phyloP scores from a whole-genome alignment of 257 asterid species.

The Nicotiana otophora region DNA sequence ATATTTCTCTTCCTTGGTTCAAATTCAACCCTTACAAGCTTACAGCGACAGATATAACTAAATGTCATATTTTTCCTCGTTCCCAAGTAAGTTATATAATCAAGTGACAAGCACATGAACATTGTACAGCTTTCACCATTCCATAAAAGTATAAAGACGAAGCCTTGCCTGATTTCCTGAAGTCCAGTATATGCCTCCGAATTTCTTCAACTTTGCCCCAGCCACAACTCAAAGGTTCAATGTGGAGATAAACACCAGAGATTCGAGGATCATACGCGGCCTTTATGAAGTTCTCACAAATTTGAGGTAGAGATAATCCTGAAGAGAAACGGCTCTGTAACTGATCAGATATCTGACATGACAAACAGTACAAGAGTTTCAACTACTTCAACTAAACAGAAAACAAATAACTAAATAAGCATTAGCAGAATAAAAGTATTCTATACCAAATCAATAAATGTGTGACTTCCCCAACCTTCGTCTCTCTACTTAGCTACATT shows the following conservation, averaged over 20 bases:
- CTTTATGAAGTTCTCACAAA: conserved; percentile 82
- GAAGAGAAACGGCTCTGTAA: conserved; percentile 93
- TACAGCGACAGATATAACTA: background rate
- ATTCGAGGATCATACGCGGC: conserved; percentile 98
- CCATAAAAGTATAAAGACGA: background rate
- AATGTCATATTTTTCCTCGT: background rate
- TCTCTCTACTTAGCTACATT: conserved; percentile 1
- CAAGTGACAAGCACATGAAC: background rate
- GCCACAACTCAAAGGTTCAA: conserved; percentile 81
- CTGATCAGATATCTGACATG: conserved; percentile 90
- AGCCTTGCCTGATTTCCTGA: conserved; percentile 76
- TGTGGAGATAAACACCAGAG: conserved; percentile 85
- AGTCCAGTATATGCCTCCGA: conserved; percentile 79
- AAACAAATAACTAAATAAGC: background rate
- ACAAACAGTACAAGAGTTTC: conserved; percentile 11
- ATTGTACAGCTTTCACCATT: background rate
- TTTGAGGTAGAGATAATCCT: conserved; percentile 85
- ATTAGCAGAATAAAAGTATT: background rate
- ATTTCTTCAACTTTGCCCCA: conserved; percentile 99
- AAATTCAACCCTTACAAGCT: background rate
- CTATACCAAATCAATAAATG: too few species aligned
- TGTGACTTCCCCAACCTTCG: background rate
- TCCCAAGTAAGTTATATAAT: background rate
- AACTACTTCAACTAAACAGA: conserved; percentile 3
- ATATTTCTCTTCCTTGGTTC: background rate